Evolutionary conservation across 257 asterid species (phyloP), one percentile per base, ranked within the genome.

Genomic region (Salvia hispanica): DNA sequence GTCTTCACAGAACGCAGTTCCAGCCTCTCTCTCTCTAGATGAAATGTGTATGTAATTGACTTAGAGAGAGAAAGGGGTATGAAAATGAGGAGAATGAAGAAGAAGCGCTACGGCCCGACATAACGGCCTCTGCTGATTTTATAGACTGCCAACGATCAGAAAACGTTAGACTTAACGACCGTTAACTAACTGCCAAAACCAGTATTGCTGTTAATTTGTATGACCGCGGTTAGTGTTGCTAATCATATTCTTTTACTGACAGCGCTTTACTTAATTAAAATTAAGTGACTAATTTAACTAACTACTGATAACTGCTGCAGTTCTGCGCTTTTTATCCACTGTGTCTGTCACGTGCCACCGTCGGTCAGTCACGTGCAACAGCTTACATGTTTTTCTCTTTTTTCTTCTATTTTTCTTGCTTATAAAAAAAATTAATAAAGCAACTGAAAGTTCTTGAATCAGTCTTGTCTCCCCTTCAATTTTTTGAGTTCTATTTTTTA

Each of bases 81-180:
- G 42, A 28, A 5, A 58, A 37, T 7, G 73, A 45, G 54, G 14
- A 69, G 28, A 56, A 44, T 5, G 75, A 62, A 36, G 70, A 50
- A 76, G 74, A 33, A 69, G 84, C 83, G 62, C 84, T 66, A 60
- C 64, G 72, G 39, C 74, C 84, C 85, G 71, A 80, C 74, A 85
- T 85, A 87, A 87, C 89, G 93, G 93, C 80, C 86, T 83, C 74
- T 55, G 72, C 60, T 25, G 74, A 42, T 85, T 89, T 57, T 90
- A 89, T 83, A 87, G 89, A 74, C 74, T 59, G 68, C 43, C 69
- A 25, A 58, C 71, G 67, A 45, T 57, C 71, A 39, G 69, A 74
- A 72, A 56, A 74, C 88, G 94, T 74, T 67, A 70, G 60, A 36
- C 11, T 66, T 83, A 63, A 90, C 95, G 86, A 59, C 79, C 87